phyloP scores from a whole-genome alignment of 345 rosid genomes.

The Gossypium australe region DNA sequence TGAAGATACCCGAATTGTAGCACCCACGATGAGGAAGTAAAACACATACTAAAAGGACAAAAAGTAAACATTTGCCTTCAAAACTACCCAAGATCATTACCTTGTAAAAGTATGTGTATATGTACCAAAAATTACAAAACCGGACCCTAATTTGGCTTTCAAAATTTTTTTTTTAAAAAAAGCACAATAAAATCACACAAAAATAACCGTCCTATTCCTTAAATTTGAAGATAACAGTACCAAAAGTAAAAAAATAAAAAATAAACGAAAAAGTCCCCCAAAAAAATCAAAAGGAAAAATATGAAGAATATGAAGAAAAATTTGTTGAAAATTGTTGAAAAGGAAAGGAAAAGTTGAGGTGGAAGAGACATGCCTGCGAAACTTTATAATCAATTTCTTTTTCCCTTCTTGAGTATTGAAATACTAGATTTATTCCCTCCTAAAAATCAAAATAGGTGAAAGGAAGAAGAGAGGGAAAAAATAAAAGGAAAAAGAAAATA shows the following conservation, averaged over 20 bases:
- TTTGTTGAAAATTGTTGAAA: not conserved
- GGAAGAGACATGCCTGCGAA: not conserved
- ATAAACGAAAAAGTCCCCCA: no score
- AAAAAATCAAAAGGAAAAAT: not conserved
- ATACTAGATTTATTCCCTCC: not conserved
- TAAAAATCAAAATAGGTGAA: no score
- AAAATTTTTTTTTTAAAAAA: not conserved
- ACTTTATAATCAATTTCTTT: not conserved
- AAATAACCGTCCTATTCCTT: not conserved
- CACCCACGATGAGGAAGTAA: no score
- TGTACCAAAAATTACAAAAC: not conserved
- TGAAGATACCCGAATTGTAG: no score
- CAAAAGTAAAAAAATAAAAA: not conserved
- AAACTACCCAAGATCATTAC: constrained; percentile 3
- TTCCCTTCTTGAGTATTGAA: not conserved
- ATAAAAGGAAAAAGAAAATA: not conserved
- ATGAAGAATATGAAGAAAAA: not conserved
- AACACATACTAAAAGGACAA: no score
- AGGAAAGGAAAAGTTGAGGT: not conserved
- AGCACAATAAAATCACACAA: not conserved
- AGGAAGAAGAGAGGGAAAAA: no score
- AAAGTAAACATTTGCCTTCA: not conserved
- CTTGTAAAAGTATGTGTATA: not conserved
- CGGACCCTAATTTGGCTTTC: not conserved
- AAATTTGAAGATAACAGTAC: not conserved